These are phyloP conservation scores for Rhizopus stolonifer DNA, from an alignment of 371 early-diverging fungal species.

Conservation along the genomic window DNA sequence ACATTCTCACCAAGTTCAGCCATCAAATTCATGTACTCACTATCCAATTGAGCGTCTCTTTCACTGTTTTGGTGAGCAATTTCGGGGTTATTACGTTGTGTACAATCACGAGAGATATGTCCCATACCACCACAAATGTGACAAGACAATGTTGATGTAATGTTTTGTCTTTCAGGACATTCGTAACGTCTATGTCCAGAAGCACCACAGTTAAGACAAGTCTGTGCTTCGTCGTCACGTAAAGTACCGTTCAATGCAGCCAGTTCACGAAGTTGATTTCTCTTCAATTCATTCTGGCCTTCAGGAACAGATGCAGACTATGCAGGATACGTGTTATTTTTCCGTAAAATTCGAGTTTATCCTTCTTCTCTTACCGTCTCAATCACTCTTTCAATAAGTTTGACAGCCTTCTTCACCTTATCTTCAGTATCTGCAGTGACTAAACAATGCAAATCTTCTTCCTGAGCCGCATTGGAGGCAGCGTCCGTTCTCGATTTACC, in stretches of 20 bases:
- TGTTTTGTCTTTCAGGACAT: slow-evolving; percentile 88
- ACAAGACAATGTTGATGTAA: slow-evolving; percentile 85
- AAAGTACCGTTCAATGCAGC: slow-evolving; percentile 95
- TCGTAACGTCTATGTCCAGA: slow-evolving; percentile 90
- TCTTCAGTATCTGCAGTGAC: slow-evolving; percentile 90
- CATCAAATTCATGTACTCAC: slow-evolving; percentile 88
- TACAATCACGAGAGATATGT: slow-evolving; percentile 88
- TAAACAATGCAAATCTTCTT: slow-evolving; percentile 93
- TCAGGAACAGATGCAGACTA: slow-evolving; percentile 91
- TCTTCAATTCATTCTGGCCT: slow-evolving; percentile 91
- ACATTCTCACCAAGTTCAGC: slow-evolving; percentile 81
- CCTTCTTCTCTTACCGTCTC: slow-evolving; percentile 66
- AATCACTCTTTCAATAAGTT: slow-evolving; percentile 89
- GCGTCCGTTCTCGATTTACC: slow-evolving; percentile 80
- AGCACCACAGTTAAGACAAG: slow-evolving; percentile 92
- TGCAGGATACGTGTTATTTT: background rate
- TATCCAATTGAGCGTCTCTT: slow-evolving; percentile 82
- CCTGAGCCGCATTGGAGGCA: slow-evolving; percentile 73
- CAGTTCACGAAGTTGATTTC: slow-evolving; percentile 90
- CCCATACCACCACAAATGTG: slow-evolving; percentile 90
- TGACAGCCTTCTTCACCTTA: slow-evolving; percentile 82
- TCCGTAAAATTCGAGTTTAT: background rate
- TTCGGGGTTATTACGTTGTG: slow-evolving; percentile 77
- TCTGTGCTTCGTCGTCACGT: slow-evolving; percentile 93
- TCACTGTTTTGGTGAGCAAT: slow-evolving; percentile 65